phyloP scores from a whole-genome alignment of 495 filamentous ascomycete species.

The Penicillium angulare region DNA sequence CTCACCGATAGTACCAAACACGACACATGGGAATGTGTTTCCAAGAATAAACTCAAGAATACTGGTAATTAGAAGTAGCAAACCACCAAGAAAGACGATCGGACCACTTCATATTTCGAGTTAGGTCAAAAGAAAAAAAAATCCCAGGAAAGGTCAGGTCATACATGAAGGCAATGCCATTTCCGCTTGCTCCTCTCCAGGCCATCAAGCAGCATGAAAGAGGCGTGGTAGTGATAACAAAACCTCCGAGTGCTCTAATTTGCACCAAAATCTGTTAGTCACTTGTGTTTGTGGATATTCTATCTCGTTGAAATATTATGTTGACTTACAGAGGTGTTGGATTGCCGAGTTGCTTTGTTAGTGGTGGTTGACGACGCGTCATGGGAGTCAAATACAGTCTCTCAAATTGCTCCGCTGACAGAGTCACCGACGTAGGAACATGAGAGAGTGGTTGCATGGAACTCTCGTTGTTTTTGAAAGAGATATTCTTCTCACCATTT shows the following conservation, averaged over 20 bases:
- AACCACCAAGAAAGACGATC: conserved; percentile 63
- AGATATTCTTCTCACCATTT: too few relatives aligned
- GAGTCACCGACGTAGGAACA: conserved; percentile 11
- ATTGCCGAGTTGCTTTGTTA: conserved; percentile 57
- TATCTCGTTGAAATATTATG: too few relatives aligned
- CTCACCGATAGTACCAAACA: too few relatives aligned
- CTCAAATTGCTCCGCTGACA: conserved; percentile 59
- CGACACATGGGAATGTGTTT: conserved; percentile 67
- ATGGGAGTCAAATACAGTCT: conserved; percentile 62
- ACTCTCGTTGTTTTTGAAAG: too few relatives aligned
- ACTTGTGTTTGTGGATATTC: too few relatives aligned
- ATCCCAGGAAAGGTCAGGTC: conserved; percentile 25
- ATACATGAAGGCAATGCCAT: conserved; percentile 16
- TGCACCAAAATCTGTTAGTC: background rate
- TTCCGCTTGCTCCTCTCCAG: conserved; percentile 13
- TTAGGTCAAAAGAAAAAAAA: too few relatives aligned
- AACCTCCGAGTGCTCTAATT: conserved; percentile 11
- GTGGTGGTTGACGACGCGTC: conserved; percentile 11
- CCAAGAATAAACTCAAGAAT: conserved; percentile 64
- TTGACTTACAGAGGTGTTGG: conserved; percentile 65
- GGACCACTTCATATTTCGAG: too few relatives aligned
- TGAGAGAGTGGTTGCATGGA: too few relatives aligned
- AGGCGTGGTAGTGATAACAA: conserved; percentile 11
- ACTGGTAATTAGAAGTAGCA: conserved; percentile 58
- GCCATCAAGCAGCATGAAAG: conserved; percentile 16